Percentiles rank a stretch among this genome's conserved stretches.
Conservation (phyloP, 495 filamentous ascomycete species). For the Trichodelitschia bisporula region DNA sequence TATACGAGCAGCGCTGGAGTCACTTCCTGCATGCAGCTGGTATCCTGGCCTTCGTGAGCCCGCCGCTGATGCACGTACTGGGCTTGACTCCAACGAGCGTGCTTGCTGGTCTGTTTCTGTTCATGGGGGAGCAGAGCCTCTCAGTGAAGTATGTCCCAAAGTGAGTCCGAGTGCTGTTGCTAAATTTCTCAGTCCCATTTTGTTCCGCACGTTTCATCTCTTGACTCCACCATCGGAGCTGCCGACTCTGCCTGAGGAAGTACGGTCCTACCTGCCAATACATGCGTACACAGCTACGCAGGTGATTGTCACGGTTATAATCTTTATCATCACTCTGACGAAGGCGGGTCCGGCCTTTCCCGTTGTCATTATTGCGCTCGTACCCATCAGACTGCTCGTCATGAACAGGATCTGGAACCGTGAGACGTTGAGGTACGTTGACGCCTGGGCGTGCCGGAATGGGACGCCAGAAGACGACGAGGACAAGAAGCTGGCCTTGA, state of each 20-base stretch:
- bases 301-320: conserved; percentile 30
- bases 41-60: conserved; percentile 35
- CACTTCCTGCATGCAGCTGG: conserved; percentile 35
- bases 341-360: conserved; percentile 40
- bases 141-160: no score
- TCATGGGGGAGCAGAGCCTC: conserved; percentile 52
- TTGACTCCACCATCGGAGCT: conserved; percentile 40
- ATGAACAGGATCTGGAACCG: conserved; percentile 41
- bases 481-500: conserved; percentile 9
- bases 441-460: conserved; percentile 46
- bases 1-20: conserved; percentile 48
- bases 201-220: conserved; percentile 36
- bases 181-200: conserved; percentile 29
- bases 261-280: conserved; percentile 28
- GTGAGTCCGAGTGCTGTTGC: no score
- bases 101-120: conserved; percentile 42
- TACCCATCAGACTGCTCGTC: conserved; percentile 32
- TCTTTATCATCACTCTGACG: conserved; percentile 42
- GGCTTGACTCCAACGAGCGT: conserved; percentile 46
- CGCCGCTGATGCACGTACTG: conserved; percentile 43
- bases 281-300: conserved; percentile 39
- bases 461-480: conserved; percentile 39
- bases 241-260: conserved; percentile 25
- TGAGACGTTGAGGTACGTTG: conserved; percentile 36
- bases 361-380: conserved; percentile 37